phyloP scores from a whole-genome alignment of 179 eudicot genomes.

The Heliamphora ciliata region DNA sequence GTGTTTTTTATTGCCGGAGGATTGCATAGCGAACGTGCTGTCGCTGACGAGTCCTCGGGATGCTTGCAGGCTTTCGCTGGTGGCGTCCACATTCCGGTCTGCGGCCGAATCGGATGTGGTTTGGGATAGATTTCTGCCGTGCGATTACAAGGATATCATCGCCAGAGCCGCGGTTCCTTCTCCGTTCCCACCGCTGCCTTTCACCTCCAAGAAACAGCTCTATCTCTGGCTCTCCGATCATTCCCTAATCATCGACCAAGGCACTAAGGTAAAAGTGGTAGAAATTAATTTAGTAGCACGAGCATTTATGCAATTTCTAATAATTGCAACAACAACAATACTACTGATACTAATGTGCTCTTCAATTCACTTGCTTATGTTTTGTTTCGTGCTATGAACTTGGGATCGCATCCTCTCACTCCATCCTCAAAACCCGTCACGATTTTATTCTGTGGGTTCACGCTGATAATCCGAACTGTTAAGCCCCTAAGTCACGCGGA shows the following conservation, averaged over 20 bases:
- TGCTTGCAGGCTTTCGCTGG: slow-evolving; percentile 21
- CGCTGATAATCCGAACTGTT: too few species aligned
- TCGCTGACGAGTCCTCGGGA: slow-evolving; percentile 26
- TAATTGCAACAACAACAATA: too few species aligned
- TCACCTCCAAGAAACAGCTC: slow-evolving; percentile 24
- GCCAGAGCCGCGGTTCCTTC: neutral
- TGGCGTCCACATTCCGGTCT: slow-evolving; percentile 15
- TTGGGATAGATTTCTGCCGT: slow-evolving; percentile 34
- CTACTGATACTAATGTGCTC: neutral
- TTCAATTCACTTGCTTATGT: neutral
- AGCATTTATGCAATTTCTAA: too few species aligned
- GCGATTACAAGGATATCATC: slow-evolving; percentile 25
- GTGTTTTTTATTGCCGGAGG: slow-evolving; percentile 22
- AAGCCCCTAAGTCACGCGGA: too few species aligned
- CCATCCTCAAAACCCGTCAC: too few species aligned
- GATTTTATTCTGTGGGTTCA: too few species aligned
- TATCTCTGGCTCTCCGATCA: slow-evolving; percentile 21
- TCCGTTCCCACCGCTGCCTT: neutral
- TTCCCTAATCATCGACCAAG: slow-evolving; percentile 22
- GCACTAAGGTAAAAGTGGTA: slow-evolving; percentile 20
- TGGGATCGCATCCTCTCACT: neutral
- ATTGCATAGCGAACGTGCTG: slow-evolving; percentile 20
- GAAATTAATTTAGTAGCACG: neutral
- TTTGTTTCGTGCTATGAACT: neutral
- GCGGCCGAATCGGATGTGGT: slow-evolving; percentile 32